Evolutionary conservation across 78 protist species (phyloP).

Genomic region (Trichosphaerium sp.): DNA sequence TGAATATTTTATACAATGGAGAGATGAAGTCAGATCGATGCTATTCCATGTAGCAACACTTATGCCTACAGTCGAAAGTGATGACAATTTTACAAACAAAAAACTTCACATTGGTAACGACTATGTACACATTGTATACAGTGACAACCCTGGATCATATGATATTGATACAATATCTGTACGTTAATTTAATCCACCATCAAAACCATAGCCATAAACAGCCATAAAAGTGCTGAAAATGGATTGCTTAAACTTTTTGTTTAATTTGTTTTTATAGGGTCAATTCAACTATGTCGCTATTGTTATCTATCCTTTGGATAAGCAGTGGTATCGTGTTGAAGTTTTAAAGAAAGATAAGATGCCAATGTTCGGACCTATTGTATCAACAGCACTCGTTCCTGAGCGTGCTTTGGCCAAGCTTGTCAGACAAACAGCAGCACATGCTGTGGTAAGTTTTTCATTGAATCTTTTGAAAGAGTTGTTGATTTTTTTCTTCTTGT

Average conservation of each 20-base stretch:
- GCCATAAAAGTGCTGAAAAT: too few species aligned
- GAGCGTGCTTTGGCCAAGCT: too few species aligned
- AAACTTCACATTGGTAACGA: slow-evolving; percentile 56
- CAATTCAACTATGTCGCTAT: slow-evolving; percentile 52
- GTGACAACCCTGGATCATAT: slow-evolving; percentile 12
- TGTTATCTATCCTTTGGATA: slow-evolving; percentile 23
- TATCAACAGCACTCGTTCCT: too few species aligned
- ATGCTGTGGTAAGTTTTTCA: too few species aligned
- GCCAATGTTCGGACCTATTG: too few species aligned
- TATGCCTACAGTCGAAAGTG: slow-evolving; percentile 35
- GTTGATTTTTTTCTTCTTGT: too few species aligned
- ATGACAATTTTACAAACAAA: slow-evolving; percentile 32
- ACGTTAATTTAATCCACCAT: too few species aligned
- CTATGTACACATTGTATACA: slow-evolving; percentile 48
- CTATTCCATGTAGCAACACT: slow-evolving; percentile 46
- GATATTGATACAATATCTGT: slow-evolving; percentile 7
- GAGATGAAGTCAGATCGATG: slow-evolving; percentile 18
- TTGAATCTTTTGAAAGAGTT: too few species aligned
- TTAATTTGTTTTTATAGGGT: too few species aligned
- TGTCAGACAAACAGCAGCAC: too few species aligned
- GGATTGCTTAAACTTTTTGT: too few species aligned
- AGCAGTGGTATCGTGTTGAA: slow-evolving; percentile 31
- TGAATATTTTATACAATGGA: slow-evolving; percentile 40
- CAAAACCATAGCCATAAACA: too few species aligned
- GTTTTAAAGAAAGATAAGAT: slow-evolving; percentile 39